Base-by-base conservation (phyloP, 1,284 basidiomycete species). In the Uromyces viciae-fabae region DNA sequence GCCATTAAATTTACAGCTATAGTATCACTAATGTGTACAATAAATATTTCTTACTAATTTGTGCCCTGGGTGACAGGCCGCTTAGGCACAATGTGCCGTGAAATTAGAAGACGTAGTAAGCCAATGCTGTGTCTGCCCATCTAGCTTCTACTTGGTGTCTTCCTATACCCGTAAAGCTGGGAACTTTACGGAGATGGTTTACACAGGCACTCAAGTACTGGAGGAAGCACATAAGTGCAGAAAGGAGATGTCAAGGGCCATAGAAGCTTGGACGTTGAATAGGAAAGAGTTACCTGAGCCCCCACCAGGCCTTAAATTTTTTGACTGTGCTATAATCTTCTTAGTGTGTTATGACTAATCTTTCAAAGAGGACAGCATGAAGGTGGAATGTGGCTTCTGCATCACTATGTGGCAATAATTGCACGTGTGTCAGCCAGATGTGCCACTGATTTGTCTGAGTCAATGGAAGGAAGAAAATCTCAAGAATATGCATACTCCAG, bases 311-410 rank as follows among this genome's bases (percentile, higher is more conserved):
- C 40, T 69, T 17, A 40, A 69, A 28, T 69, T 69, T 31, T 31
- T 46, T 1, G 66, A 69, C n/a, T 69, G 66, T 40, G 66, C 66
- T 11, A 69, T 69, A 9, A 31, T 43, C 66, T 69, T 40, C 25
- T 43, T 69, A 15, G 66, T 31, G 7, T 69, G 66, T 28, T 69
- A 69, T 28, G 66, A 69, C 15, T 69, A 69, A 7, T 69, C 42
- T 11, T 69, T 69, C 19, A 38, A 36, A 9, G 25, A 69, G 22
- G 38, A 2, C 1, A 66, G 17, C 1, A 66, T 66, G 64, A 66
- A 42, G 38, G 64, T 66, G 1, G 40, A 36, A 11, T 4, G 25
- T 25, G 11, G 8, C 5, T 66, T 66, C 36, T 66, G 64, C 31
- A 25, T 11, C 28, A 66, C n/a, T 9, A 66, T 33, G 3, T 42